These are phyloP conservation scores for Paratinospora sagittata DNA, from an alignment of 164 flowering plant genomes.

Conservation along the genomic window DNA sequence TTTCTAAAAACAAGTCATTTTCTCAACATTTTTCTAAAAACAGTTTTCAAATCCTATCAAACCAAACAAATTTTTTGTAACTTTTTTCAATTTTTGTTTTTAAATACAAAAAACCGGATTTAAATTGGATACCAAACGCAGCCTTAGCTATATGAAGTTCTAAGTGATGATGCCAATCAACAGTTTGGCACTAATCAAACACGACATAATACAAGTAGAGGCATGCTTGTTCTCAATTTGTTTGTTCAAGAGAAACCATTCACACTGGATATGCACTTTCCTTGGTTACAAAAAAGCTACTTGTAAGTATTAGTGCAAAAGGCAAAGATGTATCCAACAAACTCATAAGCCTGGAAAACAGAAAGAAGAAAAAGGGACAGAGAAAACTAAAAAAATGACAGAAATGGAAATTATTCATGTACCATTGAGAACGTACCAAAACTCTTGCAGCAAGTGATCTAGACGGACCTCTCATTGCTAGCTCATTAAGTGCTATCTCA, in stretches of 20 bases:
- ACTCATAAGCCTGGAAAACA: background rate
- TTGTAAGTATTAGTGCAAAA: background rate
- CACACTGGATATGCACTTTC: too few relatives aligned
- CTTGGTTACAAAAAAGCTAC: background rate
- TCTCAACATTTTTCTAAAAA: too few relatives aligned
- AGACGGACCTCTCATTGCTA: conserved; percentile 51
- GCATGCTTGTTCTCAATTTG: background rate
- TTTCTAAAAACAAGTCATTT: too few relatives aligned
- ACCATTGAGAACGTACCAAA: conserved; percentile 26
- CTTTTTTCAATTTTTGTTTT: too few relatives aligned
- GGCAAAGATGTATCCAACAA: background rate
- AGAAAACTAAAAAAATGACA: background rate
- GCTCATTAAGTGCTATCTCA: conserved; percentile 47
- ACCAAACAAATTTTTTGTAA: too few relatives aligned
- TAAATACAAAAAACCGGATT: too few relatives aligned
- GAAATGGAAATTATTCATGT: background rate
- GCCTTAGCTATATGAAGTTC: background rate
- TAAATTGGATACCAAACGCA: too few relatives aligned
- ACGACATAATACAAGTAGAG: background rate
- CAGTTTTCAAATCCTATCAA: too few relatives aligned
- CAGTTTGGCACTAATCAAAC: too few relatives aligned
- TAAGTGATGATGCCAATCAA: background rate
- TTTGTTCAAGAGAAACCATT: background rate
- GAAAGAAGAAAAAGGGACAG: background rate
- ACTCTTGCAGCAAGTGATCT: conserved; percentile 50